Evolutionary conservation across 192 early-diverging fungal species (phyloP), one percentile per base, ranked within the genome.

Genomic region (Coemansia interrupta): DNA sequence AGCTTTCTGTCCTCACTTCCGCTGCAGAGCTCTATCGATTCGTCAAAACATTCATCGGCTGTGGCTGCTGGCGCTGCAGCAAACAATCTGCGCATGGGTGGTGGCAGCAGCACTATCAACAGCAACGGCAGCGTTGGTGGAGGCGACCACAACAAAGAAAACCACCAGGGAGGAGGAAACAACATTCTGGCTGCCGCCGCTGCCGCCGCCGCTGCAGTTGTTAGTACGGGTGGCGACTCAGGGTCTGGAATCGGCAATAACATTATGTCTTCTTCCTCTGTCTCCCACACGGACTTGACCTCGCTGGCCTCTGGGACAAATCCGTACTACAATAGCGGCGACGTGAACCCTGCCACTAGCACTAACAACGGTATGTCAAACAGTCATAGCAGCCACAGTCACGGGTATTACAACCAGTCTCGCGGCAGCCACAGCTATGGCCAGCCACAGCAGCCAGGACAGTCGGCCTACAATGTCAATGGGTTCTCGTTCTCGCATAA

Each of bases 1-100:
- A 61, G 60, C 26, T 69, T 78, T 17, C 26, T 78, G n/a, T 69
- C 75, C 14, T 65, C 70, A 39, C 50, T 78, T 43, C 75, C 72
- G 5, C 54, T 64, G 55, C 43, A 57, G 4, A 60, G 28, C 2
- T 41, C 61, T 1, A 50, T 61, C 29, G 68, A 64, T 12, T 50
- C 68, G 20, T 63, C 72, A 51, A 78, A 72, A 47, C 72, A 69
- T 42, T 43, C 75, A 18, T 23, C 57, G 18, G 61, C 70, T 29
- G 68, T 60, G 30, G 64, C 74, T 57, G 61, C 42, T 43, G 38
- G 58, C 14, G 26, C 45, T 1, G 32, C 40, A 39, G 19, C 50
- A 3, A 51, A 61, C 61, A 56, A 66, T 46, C 15, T 54, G 7
- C 52, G 56, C 18, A 52, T 36, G 22, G 44, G 13, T 14, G 46